Conservation (phyloP, 768 basidiomycete genomes). For the Xerocomellus amylosporus region DNA sequence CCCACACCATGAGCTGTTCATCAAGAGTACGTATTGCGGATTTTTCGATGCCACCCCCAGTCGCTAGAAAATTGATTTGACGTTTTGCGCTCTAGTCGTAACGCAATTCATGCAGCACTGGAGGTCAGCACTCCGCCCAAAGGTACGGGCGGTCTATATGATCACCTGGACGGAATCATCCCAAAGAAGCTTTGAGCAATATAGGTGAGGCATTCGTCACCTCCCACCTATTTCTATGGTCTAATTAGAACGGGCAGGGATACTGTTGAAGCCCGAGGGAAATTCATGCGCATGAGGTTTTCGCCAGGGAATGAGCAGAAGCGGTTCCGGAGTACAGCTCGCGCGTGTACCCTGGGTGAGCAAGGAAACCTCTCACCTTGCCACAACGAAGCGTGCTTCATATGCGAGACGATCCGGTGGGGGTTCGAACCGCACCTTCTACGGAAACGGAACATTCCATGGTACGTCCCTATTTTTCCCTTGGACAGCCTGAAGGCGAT, state of each 20-base stretch:
- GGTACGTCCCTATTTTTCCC: constrained; percentile 9
- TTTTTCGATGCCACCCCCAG: too few species aligned
- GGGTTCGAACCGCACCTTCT: constrained; percentile 23
- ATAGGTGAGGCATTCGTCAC: constrained; percentile 6
- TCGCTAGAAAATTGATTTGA: background rate
- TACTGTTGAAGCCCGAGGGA: constrained; percentile 13
- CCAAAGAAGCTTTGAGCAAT: constrained; percentile 12
- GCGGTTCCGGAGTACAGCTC: constrained; percentile 20
- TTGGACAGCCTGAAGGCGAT: too few species aligned
- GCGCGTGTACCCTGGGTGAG: constrained; percentile 26
- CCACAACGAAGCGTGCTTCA: constrained; percentile 7
- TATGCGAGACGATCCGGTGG: constrained; percentile 20
- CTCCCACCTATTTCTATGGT: background rate
- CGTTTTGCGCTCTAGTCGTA: constrained; percentile 6
- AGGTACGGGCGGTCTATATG: constrained; percentile 17
- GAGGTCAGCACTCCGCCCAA: constrained; percentile 8
- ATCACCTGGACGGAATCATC: constrained; percentile 19
- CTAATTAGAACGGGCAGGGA: constrained; percentile 8
- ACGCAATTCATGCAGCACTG: constrained; percentile 10
- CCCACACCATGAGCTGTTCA: constrained; percentile 4
- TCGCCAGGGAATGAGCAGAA: constrained; percentile 25
- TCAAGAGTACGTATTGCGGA: background rate
- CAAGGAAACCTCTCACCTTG: constrained; percentile 17
- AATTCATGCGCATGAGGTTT: background rate
- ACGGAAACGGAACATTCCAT: constrained; percentile 15